A percentile compares a stretch with the other conserved stretches of the same genome.
These are phyloP conservation scores for Trichoderma aggressivum DNA, from an alignment of 2,329 filamentous ascomycete genomes.

Conservation along the genomic window DNA sequence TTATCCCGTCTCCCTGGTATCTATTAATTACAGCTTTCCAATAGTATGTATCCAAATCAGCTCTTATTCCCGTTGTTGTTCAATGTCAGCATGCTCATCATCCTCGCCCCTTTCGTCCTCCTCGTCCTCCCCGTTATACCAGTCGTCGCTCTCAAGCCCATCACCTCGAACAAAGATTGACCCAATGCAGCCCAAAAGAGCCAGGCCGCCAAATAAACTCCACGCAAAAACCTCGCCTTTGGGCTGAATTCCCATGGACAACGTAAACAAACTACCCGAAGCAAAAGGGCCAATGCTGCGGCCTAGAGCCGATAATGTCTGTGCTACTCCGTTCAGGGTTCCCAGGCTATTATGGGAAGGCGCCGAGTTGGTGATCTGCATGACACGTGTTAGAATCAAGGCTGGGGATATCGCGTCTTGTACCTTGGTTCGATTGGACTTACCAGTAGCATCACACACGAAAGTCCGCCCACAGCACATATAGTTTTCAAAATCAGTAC, in stretches of 20 bases:
- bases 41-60: background rate
- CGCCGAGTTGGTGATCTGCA: conserved; percentile 86
- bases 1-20: background rate
- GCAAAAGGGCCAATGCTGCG: conserved; percentile 85
- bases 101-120: conserved; percentile 23
- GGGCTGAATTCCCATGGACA: conserved; percentile 67
- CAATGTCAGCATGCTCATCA: background rate
- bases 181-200: conserved; percentile 74
- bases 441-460: conserved; percentile 83
- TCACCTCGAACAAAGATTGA: conserved; percentile 73
- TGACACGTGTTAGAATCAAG: background rate
- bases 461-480: conserved; percentile 82
- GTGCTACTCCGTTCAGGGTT: conserved; percentile 87
- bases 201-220: conserved; percentile 80
- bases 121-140: conserved; percentile 35
- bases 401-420: background rate
- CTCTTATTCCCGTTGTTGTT: background rate
- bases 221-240: conserved; percentile 86
- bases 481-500: conserved; percentile 87
- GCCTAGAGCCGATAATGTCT: conserved; percentile 87
- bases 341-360: conserved; percentile 82
- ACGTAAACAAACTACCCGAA: conserved; percentile 80
- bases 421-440: conserved; percentile 30
- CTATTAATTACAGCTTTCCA: background rate
- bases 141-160: conserved; percentile 58